Percentiles rank a stretch among this genome's conserved stretches.
Evolutionary conservation across 345 rosid species (phyloP).

Genomic region (Odontarrhena argentea): DNA sequence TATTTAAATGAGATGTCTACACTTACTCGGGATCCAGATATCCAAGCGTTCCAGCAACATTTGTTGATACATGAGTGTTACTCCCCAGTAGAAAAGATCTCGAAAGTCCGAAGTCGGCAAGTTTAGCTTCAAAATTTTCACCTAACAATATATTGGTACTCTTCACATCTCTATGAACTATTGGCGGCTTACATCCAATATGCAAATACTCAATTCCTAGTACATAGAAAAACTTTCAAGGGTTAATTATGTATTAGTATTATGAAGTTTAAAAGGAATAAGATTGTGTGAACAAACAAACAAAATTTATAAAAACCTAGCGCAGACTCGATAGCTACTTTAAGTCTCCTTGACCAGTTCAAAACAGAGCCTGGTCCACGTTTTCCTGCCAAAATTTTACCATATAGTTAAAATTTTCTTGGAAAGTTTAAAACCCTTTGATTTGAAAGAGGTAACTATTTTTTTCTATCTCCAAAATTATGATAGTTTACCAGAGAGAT

Average conservation of each 20-base stretch:
- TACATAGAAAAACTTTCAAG: background rate
- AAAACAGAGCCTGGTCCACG: background rate
- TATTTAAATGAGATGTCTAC: background rate
- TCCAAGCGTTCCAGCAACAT: conserved; percentile 40
- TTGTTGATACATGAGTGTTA: conserved; percentile 33
- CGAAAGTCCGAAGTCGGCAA: conserved; percentile 54
- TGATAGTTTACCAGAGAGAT: conserved; percentile 41
- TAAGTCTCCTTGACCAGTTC: conserved; percentile 48
- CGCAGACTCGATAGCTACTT: conserved; percentile 46
- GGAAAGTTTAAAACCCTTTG: background rate
- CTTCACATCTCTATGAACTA: conserved; percentile 55
- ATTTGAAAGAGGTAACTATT: background rate
- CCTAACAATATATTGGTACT: conserved; percentile 47
- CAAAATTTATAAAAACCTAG: conserved; percentile 38
- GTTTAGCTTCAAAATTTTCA: conserved; percentile 44
- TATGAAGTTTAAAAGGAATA: background rate
- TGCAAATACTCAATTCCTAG: conserved; percentile 50
- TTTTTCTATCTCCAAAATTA: too few relatives aligned
- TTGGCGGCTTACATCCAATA: conserved; percentile 50
- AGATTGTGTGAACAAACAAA: background rate
- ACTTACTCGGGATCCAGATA: conserved; percentile 60
- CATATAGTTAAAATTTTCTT: background rate
- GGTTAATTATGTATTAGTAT: background rate
- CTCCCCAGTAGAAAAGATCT: conserved; percentile 38
- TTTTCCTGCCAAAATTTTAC: conserved; percentile 29